Evolutionary conservation across 148 eudicot genomes (phyloP), one percentile per base, ranked within the genome.

Genomic region (Rhododendron ferrugineum): DNA sequence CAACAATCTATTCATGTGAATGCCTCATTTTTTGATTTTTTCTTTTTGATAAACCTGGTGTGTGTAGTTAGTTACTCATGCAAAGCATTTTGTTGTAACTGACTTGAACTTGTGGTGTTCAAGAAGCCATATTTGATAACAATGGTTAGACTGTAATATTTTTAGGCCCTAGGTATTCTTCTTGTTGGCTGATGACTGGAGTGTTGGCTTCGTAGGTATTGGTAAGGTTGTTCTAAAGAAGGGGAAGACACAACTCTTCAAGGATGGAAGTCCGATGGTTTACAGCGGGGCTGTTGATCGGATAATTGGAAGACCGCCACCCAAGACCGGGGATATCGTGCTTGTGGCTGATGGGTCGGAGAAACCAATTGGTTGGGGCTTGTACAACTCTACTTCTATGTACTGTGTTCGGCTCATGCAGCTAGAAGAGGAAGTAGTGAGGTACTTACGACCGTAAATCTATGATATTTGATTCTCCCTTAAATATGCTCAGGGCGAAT

Each of bases 331-430:
- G 46, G 99, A 95, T 77, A 77, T 91, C 82, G 98, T 95, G 84
- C 95, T 95, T 50, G 95, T 96, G 6, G 97, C 99, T 73, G 98
- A 96, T 86, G 98, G 98, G 68, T 83, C 97, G 20, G 96, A 94
- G 86, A 95, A 89, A 72, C 94, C 99, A 2, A 93, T 96, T 77
- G 99, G 94, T 44, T 96, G 99, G 99, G 99, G 99, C 54, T 82
- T 96, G 58, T 96, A 93, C 85, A 96, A 96, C 89, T 94, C 99
- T 28, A 91, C 87, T 87, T 95, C 98, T 80, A 96, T 96, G 99
- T 96, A 95, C 42, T 93, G 95, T 87, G 98, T 96, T 78, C 92
- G 99, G 49, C 93, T 96, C 82, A 96, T 96, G 99, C 98, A 96
- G 79, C 92, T 93, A 14, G 97, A 95, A 80, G 98, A 95, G 85